Conservation (phyloP, 75 land plant genomes). For the Picea sitchensis region DNA sequence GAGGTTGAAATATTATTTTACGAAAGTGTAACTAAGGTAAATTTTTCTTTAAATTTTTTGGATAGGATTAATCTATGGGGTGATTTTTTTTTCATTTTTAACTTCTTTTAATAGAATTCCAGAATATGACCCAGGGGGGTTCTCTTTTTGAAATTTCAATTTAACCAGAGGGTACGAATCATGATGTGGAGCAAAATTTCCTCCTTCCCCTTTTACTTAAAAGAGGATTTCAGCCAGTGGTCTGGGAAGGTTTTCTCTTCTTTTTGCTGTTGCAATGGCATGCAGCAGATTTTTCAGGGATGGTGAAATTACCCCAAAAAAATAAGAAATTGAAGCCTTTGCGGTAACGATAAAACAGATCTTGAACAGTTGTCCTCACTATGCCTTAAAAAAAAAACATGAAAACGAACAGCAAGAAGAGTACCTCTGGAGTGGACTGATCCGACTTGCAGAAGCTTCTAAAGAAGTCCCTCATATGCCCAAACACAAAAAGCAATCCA, state of each 20-base stretch:
- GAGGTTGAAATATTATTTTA: too few species aligned
- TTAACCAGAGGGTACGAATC: neutral
- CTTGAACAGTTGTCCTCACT: neutral
- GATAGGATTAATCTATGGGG: neutral
- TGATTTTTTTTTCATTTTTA: too few species aligned
- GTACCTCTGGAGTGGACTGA: constrained; percentile 4
- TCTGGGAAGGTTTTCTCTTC: neutral
- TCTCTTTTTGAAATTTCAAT: neutral
- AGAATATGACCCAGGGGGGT: neutral
- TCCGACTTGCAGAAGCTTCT: constrained; percentile 46
- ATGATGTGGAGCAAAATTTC: neutral
- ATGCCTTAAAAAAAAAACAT: neutral
- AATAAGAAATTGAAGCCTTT: too few species aligned
- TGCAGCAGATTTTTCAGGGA: too few species aligned
- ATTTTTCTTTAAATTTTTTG: neutral
- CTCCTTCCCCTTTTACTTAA: neutral
- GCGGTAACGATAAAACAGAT: neutral
- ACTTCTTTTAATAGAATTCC: neutral
- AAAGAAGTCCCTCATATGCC: constrained; percentile 78
- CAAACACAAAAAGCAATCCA: constrained; percentile 83
- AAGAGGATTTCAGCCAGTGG: neutral
- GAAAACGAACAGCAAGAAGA: neutral
- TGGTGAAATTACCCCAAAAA: too few species aligned
- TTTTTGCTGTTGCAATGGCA: too few species aligned
- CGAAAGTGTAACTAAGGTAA: too few species aligned